These are phyloP conservation scores for Paecilomyces formosus DNA, from an alignment of 2,329 filamentous ascomycete species.

Conservation along the genomic window DNA sequence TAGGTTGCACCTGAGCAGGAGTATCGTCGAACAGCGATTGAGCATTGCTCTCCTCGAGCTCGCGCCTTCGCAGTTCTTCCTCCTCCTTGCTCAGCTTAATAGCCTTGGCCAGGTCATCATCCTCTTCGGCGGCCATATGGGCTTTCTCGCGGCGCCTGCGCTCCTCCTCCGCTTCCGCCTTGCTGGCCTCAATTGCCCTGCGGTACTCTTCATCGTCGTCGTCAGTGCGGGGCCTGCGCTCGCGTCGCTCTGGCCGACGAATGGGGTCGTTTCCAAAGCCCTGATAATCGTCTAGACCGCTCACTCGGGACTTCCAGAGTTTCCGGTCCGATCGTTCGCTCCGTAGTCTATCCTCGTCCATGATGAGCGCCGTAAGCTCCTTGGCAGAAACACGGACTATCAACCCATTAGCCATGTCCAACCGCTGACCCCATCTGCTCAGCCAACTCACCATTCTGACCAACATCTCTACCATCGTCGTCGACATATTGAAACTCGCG, in stretches of 20 bases:
- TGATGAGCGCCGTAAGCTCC: conserved; percentile 82
- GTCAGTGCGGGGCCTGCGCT: conserved; percentile 49
- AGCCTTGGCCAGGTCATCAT: conserved; percentile 88
- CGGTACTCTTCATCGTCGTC: conserved; percentile 88
- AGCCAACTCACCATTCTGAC: conserved; percentile 72
- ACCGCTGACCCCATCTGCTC: neutral
- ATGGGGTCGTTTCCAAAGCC: conserved; percentile 36
- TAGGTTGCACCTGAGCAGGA: conserved; percentile 65
- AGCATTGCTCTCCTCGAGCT: conserved; percentile 80
- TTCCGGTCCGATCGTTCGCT: conserved; percentile 86
- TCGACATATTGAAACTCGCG: conserved; percentile 96
- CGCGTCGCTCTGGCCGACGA: conserved; percentile 39
- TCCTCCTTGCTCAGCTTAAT: conserved; percentile 95
- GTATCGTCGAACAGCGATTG: conserved; percentile 82
- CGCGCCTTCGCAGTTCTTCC: conserved; percentile 69
- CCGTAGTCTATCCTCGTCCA: conserved; percentile 88
- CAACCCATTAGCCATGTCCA: neutral
- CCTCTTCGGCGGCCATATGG: conserved; percentile 58
- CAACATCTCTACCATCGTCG: conserved; percentile 90
- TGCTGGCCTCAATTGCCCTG: conserved; percentile 89
- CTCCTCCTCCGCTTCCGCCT: conserved; percentile 90
- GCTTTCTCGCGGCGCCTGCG: conserved; percentile 58
- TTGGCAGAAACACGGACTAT: conserved; percentile 91
- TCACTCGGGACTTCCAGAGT: conserved; percentile 94
- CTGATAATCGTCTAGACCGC: conserved; percentile 73